A percentile compares a stretch with the other conserved stretches of the same genome.
These are phyloP conservation scores for Sugiyamaella neomexicana DNA, from an alignment of 1,139 yeast species.

Conservation along the genomic window DNA sequence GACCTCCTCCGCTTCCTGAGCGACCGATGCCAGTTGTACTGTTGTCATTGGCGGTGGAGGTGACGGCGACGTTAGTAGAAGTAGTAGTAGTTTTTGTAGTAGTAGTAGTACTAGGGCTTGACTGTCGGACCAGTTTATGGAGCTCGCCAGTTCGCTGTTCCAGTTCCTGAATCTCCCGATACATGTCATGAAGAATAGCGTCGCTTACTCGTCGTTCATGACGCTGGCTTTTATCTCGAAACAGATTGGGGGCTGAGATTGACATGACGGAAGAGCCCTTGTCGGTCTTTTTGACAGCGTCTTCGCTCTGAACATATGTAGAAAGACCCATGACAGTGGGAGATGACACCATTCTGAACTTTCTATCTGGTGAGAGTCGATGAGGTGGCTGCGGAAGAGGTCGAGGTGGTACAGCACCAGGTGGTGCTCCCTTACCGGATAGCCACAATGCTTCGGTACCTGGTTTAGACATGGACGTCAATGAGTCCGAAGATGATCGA, in stretches of 20 bases:
- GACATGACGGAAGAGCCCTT: background rate
- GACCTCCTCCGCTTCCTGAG: constrained; percentile 7
- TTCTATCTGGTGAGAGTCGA: constrained; percentile 1
- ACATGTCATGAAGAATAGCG: constrained; percentile 33
- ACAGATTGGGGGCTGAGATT: background rate
- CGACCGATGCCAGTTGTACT: constrained; percentile 8
- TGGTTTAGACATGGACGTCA: constrained; percentile 26
- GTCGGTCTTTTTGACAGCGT: background rate
- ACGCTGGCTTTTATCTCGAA: background rate
- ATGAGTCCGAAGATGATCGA: constrained; percentile 26
- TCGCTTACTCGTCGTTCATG: constrained; percentile 22
- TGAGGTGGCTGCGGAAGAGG: constrained; percentile 23
- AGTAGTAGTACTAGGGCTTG: constrained; percentile 13
- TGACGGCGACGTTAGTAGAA: background rate
- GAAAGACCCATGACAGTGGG: constrained; percentile 13
- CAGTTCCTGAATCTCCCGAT: constrained; percentile 34
- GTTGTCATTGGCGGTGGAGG: background rate
- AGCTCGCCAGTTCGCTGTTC: constrained; percentile 32
- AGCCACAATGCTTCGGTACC: constrained; percentile 23
- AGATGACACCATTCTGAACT: constrained; percentile 17
- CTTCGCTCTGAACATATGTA: background rate
- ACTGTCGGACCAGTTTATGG: constrained; percentile 24
- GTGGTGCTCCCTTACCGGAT: constrained; percentile 15
- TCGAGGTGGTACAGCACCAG: constrained; percentile 11
- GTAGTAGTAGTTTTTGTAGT: too few relatives aligned